Evolutionary conservation across 768 basidiomycete species (phyloP).

Genomic region (Termitomyces sp.): DNA sequence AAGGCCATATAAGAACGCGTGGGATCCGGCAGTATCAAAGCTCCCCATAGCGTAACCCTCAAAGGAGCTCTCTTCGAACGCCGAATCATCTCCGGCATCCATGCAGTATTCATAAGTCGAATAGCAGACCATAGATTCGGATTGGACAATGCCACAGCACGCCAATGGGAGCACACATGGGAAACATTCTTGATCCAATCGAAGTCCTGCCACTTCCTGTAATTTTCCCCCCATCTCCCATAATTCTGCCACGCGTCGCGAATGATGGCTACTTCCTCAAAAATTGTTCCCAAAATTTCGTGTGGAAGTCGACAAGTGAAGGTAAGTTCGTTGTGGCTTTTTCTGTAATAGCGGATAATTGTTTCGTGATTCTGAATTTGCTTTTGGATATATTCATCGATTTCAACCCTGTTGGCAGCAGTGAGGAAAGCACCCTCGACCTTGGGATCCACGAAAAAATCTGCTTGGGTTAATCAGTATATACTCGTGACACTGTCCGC

Average conservation of each 20-base stretch:
- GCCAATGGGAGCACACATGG: conserved; percentile 9
- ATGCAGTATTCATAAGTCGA: neutral
- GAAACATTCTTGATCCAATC: conserved; percentile 2
- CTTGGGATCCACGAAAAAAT: neutral
- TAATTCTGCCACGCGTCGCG: neutral
- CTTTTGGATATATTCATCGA: neutral
- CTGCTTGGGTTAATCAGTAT: neutral
- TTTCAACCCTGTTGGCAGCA: conserved; percentile 5
- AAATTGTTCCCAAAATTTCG: conserved; percentile 3
- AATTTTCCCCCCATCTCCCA: neutral
- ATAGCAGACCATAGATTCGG: conserved; percentile 4
- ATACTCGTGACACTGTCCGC: neutral
- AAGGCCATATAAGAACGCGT: neutral
- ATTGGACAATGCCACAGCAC: neutral
- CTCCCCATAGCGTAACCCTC: neutral
- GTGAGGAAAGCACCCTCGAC: neutral
- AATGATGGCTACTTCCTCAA: neutral
- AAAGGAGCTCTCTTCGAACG: conserved; percentile 6
- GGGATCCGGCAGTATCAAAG: neutral
- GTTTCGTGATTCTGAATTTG: neutral
- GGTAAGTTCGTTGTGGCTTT: conserved; percentile 2
- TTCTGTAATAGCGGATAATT: neutral
- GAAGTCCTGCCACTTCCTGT: neutral
- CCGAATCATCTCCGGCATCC: conserved; percentile 3
- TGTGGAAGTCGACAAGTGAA: conserved; percentile 6